Conservation (phyloP, 805 yeast genomes). For the Pichia paraexigua region DNA sequence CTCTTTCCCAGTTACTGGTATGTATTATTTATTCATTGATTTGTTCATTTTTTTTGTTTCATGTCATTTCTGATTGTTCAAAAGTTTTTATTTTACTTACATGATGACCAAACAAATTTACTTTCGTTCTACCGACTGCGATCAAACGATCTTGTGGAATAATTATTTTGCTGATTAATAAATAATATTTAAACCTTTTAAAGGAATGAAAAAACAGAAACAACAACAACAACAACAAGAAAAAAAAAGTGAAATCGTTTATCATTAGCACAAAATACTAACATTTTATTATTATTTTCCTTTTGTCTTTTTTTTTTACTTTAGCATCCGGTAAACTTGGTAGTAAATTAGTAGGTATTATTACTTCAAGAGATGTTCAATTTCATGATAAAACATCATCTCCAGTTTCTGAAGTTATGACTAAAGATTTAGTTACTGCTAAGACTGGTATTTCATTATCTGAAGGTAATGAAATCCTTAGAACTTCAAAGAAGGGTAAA, state of each 20-base stretch:
- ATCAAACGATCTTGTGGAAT: slow-evolving; percentile 97
- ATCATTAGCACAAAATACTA: slow-evolving; percentile 1
- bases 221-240: background rate
- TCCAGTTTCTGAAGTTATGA: slow-evolving; percentile 75
- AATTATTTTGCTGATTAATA: slow-evolving; percentile 32
- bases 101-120: slow-evolving; percentile 53
- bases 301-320: slow-evolving; percentile 1
- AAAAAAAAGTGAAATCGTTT: too few relatives aligned
- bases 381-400: slow-evolving; percentile 70
- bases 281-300: background rate
- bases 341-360: slow-evolving; percentile 88
- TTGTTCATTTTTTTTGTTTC: too few relatives aligned
- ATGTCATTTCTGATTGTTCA: background rate
- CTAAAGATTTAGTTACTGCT: slow-evolving; percentile 80
- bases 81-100: slow-evolving; percentile 5
- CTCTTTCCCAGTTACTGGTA: slow-evolving; percentile 99
- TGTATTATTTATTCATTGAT: slow-evolving; percentile 34
- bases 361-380: slow-evolving; percentile 96
- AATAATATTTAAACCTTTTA: background rate
- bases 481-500: slow-evolving; percentile 94
- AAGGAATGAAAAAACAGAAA: background rate
- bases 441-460: slow-evolving; percentile 69
- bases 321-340: slow-evolving; percentile 78
- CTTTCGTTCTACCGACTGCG: slow-evolving; percentile 99
- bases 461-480: slow-evolving; percentile 85